Evolutionary conservation across 345 rosid genomes (phyloP).

Genomic region (Arabis alpina): DNA sequence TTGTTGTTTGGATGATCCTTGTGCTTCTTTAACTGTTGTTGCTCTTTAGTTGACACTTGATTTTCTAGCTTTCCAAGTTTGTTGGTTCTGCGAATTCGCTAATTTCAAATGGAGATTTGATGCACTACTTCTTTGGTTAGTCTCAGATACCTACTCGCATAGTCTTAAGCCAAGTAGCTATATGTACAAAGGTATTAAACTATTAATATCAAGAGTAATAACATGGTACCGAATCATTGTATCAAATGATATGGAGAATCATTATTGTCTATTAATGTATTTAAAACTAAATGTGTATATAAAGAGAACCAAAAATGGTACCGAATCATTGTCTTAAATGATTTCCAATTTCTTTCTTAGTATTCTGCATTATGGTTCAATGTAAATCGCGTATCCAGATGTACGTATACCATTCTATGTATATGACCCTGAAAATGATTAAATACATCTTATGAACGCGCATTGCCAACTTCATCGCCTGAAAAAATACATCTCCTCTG

Average conservation of each 20-base stretch:
- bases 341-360: conserved; percentile 15
- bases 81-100: conserved; percentile 27
- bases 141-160: background rate
- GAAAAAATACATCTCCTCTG: background rate
- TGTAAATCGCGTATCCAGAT: conserved; percentile 13
- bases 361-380: conserved; percentile 19
- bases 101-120: conserved; percentile 13
- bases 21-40: conserved; percentile 20
- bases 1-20: conserved; percentile 32
- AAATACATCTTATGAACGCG: background rate
- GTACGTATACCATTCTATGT: background rate
- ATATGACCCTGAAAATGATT: conserved; percentile 1
- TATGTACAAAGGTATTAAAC: background rate
- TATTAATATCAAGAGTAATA: too few relatives aligned
- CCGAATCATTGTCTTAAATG: conserved; percentile 34
- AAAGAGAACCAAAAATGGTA: conserved; percentile 29
- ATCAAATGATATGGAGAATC: too few relatives aligned
- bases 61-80: conserved; percentile 29
- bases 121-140: background rate
- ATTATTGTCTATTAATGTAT: background rate
- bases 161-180: background rate
- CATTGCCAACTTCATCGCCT: conserved; percentile 1
- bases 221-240: too few relatives aligned
- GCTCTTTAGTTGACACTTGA: conserved; percentile 29
- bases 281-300: background rate